Evolutionary conservation across 441 rosid genomes (phyloP), one percentile per base, ranked within the genome.

Genomic region (Erodium trifolium): DNA sequence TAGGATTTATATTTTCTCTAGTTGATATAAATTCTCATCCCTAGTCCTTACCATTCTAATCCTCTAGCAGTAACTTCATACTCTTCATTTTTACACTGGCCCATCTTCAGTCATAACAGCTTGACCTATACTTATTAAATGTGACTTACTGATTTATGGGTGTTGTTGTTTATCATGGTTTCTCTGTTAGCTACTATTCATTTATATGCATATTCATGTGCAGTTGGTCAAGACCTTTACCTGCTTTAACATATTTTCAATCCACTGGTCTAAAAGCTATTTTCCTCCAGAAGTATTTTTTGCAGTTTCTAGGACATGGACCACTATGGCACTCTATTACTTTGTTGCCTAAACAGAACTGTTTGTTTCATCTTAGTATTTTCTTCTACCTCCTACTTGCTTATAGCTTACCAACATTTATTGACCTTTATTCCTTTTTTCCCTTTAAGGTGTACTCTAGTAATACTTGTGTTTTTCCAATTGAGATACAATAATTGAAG

Each of bases 381-480:
- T 55, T 55, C 62, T 55, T 55, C 23, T 17, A 6, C 19, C 29
- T 37, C 41, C 66, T 63, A 63, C 66, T 63, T 63, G 43, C 66
- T 31, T 63, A 13, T 31, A 12, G 41, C 39, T 63, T 63, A 11
- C 17, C 37, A 11, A 63, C 23, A 55, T 55, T 49, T 62, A 62
- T 23, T 11, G 37, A 11, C 17, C 18, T 63, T 29, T 34, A 63
- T 12, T 62, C 65, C 37, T 11, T 27, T 29, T 62, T 62, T 31
- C 34, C 37, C 65, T 27, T 62, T 23, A 62, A 23, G 65, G 37
- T 27, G 39, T 31, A 63, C 13, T 63, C 16, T 63, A 29, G 66
- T 31, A 31, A 29, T n/a, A 29, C 18, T 63, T 31, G 43, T 63
- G 11, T 63, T 63, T 29, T 13, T 63, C 66, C 63, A 57, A 5